Conservation (phyloP, 768 basidiomycete genomes). For the Boletus coccyginus region DNA sequence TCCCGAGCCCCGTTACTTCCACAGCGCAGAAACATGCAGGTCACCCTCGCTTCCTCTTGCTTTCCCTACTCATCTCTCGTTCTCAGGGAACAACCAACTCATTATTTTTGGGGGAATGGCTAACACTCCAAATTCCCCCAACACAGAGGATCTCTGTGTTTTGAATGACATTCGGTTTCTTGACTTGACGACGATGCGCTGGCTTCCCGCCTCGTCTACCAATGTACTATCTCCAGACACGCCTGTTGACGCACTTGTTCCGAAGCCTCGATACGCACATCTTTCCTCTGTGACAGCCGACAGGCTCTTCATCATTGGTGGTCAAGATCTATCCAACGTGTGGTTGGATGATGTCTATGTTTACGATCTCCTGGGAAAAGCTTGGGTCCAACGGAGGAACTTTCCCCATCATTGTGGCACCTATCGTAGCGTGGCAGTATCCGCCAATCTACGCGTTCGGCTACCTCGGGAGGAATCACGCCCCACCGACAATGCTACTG, state of each 20-base stretch:
- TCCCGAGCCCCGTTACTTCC: conserved; percentile 90
- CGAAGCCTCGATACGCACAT: conserved; percentile 92
- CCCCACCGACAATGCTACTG: conserved; percentile 37
- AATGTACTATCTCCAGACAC: conserved; percentile 31
- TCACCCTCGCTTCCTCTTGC: neutral
- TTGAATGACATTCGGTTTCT: conserved; percentile 90
- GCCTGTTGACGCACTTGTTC: conserved; percentile 51
- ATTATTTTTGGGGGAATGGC: conserved; percentile 97
- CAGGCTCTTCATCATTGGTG: conserved; percentile 88
- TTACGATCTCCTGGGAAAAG: conserved; percentile 68
- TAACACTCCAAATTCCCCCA: conserved; percentile 65
- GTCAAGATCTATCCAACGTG: conserved; percentile 89
- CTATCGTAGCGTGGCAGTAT: conserved; percentile 90
- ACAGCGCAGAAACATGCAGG: conserved; percentile 84
- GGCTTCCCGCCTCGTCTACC: conserved; percentile 54
- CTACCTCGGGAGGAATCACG: conserved; percentile 60
- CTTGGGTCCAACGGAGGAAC: conserved; percentile 77
- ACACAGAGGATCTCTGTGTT: conserved; percentile 84
- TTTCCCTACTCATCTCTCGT: conserved; percentile 14
- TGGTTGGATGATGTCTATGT: conserved; percentile 95
- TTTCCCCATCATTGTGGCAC: conserved; percentile 96
- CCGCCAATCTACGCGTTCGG: conserved; percentile 65
- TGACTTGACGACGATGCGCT: conserved; percentile 65
- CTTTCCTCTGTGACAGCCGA: conserved; percentile 84
- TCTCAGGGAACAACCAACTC: conserved; percentile 77